Conservation (phyloP, 1,284 basidiomycete genomes). For the Cutaneotrichosporon arboriforme region DNA sequence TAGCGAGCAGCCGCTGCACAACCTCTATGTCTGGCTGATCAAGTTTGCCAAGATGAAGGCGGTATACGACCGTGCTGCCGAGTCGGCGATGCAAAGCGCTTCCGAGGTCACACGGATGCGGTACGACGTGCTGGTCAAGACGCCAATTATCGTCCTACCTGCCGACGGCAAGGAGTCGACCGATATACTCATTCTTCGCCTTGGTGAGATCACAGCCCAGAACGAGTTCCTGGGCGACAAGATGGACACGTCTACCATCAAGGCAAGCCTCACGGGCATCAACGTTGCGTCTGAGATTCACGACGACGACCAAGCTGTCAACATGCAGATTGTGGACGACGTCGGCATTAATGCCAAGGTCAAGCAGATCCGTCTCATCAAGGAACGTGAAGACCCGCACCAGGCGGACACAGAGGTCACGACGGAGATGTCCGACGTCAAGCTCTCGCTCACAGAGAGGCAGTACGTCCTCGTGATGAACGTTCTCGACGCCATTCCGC, state of each 20-base stretch:
- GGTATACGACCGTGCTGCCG: conserved; percentile 86
- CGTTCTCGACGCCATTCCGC: conserved; percentile 68
- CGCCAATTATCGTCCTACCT: conserved; percentile 89
- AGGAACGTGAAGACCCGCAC: conserved; percentile 51
- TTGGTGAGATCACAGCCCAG: conserved; percentile 82
- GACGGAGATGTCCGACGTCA: conserved; percentile 77
- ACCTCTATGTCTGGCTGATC: conserved; percentile 75
- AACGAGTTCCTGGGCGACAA: conserved; percentile 65
- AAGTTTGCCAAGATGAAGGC: conserved; percentile 89
- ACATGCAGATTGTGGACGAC: conserved; percentile 86
- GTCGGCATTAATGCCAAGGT: conserved; percentile 73
- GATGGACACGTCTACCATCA: conserved; percentile 57
- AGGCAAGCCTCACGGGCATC: conserved; percentile 78
- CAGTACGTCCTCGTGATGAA: conserved; percentile 77
- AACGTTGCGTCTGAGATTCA: conserved; percentile 70
- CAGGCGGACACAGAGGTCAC: conserved; percentile 61
- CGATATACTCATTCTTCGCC: conserved; percentile 71
- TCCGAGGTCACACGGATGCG: conserved; percentile 80
- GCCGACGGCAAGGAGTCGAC: conserved; percentile 59
- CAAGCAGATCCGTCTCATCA: conserved; percentile 52
- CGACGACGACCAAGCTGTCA: conserved; percentile 52
- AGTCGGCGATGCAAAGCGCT: conserved; percentile 85
- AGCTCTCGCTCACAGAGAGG: conserved; percentile 79
- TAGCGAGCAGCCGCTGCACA: conserved; percentile 78
- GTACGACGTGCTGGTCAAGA: conserved; percentile 83